Conservation (phyloP, 352 stramenopile species). For the Globisporangium emineosum region DNA sequence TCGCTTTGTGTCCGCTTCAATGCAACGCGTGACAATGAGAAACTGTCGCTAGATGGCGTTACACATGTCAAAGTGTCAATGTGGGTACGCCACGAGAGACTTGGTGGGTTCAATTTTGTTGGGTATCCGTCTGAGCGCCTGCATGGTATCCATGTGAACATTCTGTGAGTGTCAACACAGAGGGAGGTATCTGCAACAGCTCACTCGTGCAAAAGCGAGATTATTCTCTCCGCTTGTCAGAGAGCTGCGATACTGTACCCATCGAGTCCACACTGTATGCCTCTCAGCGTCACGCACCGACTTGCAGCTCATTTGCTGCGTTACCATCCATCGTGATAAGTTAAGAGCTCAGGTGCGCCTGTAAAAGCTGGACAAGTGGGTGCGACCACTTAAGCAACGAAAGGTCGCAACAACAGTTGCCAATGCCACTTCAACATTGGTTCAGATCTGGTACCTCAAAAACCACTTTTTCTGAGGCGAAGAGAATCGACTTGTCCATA, state of each 20-base stretch:
- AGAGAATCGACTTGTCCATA: background rate
- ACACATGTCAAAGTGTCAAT: background rate
- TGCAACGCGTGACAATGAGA: background rate
- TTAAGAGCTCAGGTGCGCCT: background rate
- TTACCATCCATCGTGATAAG: background rate
- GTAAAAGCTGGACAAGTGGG: background rate
- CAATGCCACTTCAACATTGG: background rate
- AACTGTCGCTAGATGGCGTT: background rate
- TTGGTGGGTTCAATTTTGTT: background rate
- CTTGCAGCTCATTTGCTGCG: background rate
- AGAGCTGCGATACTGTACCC: background rate
- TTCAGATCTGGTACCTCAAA: constrained; percentile 1
- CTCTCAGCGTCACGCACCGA: background rate
- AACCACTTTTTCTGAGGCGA: background rate
- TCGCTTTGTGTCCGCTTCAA: background rate
- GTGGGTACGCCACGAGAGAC: background rate
- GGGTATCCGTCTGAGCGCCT: background rate
- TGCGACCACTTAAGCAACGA: background rate
- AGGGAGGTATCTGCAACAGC: too few relatives aligned
- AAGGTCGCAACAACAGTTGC: background rate
- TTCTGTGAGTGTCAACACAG: background rate
- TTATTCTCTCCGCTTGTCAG: too few relatives aligned
- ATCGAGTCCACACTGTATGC: background rate
- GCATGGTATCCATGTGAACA: background rate
- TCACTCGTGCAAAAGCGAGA: background rate